Percentiles rank a stretch among this genome's conserved stretches.
Evolutionary conservation across 2,329 filamentous ascomycete genomes (phyloP).

Genomic region (Chaetomium olivaceum): DNA sequence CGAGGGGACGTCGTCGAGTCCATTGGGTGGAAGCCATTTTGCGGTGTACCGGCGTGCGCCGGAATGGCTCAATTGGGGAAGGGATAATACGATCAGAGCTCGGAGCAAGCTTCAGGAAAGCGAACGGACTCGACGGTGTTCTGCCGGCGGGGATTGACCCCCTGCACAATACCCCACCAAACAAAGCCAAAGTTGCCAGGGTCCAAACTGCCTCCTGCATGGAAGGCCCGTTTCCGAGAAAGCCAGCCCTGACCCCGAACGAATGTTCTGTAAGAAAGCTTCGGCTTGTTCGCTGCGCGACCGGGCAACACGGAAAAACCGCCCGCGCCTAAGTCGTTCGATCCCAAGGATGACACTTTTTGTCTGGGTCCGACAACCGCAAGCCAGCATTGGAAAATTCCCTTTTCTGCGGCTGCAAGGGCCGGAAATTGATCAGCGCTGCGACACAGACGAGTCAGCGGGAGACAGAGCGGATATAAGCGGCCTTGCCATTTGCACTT

Average conservation of each 20-base stretch:
- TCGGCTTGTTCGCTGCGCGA: constrained; percentile 5
- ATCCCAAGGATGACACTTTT: too few relatives aligned
- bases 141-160: constrained; percentile 28
- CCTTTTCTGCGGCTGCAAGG: constrained; percentile 14
- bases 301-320: neutral
- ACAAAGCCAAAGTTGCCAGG: neutral
- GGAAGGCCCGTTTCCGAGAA: constrained; percentile 7
- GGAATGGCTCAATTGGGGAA: constrained; percentile 1
- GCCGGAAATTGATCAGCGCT: constrained; percentile 7
- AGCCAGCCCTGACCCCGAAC: neutral
- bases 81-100: neutral
- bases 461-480: constrained; percentile 24
- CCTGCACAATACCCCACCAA: neutral
- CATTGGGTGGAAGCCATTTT: constrained; percentile 59
- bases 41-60: constrained; percentile 5
- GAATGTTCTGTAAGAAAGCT: constrained; percentile 1
- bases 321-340: too few relatives aligned
- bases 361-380: constrained; percentile 16
- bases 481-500: constrained; percentile 17
- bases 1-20: constrained; percentile 52
- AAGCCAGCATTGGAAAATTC: neutral
- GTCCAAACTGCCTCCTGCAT: neutral
- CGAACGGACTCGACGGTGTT: constrained; percentile 18
- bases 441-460: constrained; percentile 21
- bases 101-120: neutral